phyloP scores from a whole-genome alignment of 495 filamentous ascomycete genomes.

The Xylaria grammica region DNA sequence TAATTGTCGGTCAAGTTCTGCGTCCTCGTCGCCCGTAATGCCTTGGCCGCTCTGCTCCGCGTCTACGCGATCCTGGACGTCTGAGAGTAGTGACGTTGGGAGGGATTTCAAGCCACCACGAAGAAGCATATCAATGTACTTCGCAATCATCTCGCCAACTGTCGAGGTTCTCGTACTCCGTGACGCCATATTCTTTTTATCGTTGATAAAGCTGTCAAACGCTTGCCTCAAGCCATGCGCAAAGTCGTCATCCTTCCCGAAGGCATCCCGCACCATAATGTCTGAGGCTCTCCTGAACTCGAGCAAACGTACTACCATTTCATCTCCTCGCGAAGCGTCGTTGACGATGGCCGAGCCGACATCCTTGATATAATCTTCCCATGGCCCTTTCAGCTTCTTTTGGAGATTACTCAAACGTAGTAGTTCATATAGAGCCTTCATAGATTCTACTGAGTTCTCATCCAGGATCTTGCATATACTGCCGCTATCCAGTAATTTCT shows the following conservation, averaged over 20 bases:
- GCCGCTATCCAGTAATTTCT: conserved; percentile 62
- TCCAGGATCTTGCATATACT: conserved; percentile 73
- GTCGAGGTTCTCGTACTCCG: conserved; percentile 86
- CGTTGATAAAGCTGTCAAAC: conserved; percentile 90
- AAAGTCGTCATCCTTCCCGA: conserved; percentile 74
- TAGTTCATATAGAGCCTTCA: conserved; percentile 78
- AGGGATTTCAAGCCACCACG: conserved; percentile 85
- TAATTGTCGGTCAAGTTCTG: conserved; percentile 85
- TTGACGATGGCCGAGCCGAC: conserved; percentile 81
- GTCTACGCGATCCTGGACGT: conserved; percentile 53
- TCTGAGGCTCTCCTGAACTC: conserved; percentile 83
- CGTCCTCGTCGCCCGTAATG: conserved; percentile 78
- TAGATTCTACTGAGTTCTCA: conserved; percentile 64
- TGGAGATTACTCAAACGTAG: conserved; percentile 69
- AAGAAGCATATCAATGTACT: conserved; percentile 90
- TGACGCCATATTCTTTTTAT: conserved; percentile 67
- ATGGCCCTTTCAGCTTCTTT: conserved; percentile 68
- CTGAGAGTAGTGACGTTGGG: conserved; percentile 60
- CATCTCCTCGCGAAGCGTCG: conserved; percentile 73
- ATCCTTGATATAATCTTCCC: conserved; percentile 76
- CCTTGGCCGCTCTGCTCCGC: conserved; percentile 60
- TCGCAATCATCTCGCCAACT: conserved; percentile 97
- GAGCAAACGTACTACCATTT: conserved; percentile 87
- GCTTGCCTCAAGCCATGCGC: conserved; percentile 78
- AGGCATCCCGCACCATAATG: conserved; percentile 70